phyloP scores from a whole-genome alignment of 2,329 filamentous ascomycete species.

The Cladosporium sp. region DNA sequence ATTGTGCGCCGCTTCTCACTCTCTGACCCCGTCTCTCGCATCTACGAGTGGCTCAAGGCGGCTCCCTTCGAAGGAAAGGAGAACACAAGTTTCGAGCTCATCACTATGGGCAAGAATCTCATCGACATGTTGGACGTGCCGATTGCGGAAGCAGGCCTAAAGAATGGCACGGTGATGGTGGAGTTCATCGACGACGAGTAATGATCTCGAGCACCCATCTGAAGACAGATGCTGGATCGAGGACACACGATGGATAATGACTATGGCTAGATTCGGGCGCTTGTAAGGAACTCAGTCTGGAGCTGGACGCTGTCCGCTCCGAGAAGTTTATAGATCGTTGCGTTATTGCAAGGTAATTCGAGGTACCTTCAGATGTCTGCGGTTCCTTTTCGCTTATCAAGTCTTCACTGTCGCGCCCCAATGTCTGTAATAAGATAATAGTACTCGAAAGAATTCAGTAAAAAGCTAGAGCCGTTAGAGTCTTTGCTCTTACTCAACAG shows the following conservation, averaged over 20 bases:
- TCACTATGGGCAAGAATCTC: constrained; percentile 79
- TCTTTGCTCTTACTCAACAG: too few relatives aligned
- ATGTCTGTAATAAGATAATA: too few relatives aligned
- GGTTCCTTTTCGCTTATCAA: too few relatives aligned
- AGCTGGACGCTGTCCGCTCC: not conserved
- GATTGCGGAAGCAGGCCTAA: constrained; percentile 75
- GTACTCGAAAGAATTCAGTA: too few relatives aligned
- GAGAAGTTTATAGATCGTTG: not conserved
- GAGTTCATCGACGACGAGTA: constrained; percentile 53
- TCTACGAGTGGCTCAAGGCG: constrained; percentile 97
- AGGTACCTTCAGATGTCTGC: too few relatives aligned
- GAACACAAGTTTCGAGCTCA: constrained; percentile 77
- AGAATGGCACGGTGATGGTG: constrained; percentile 92
- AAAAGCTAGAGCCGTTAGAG: too few relatives aligned
- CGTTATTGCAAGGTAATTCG: too few relatives aligned
- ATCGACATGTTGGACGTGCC: constrained; percentile 65
- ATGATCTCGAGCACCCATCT: not conserved
- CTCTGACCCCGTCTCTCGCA: constrained; percentile 67
- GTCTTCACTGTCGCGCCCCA: too few relatives aligned
- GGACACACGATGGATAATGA: constrained; percentile 3
- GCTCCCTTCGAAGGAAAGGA: constrained; percentile 74
- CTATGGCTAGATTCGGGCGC: constrained; percentile 3
- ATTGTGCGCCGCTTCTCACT: constrained; percentile 80
- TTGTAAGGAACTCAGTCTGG: not conserved
- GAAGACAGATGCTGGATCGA: not conserved